Evolutionary conservation across 148 eudicot genomes (phyloP), one percentile per base, ranked within the genome.

Genomic region (Gaultheria prostrata): DNA sequence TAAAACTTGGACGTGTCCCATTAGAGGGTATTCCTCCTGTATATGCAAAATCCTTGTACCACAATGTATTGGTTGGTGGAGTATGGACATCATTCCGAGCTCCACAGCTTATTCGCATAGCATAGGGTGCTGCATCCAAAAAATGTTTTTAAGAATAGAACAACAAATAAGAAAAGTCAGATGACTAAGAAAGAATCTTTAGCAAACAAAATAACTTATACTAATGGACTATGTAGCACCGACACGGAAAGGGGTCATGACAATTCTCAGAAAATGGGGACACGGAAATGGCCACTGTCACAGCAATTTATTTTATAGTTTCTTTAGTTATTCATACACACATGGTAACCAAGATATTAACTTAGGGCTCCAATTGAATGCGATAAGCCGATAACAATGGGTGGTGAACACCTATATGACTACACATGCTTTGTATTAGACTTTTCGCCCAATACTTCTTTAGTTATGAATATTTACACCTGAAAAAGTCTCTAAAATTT

Each of bases 21-120:
- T 97, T 93, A 82, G 87, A 85, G 9, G 94, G 95, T 51, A 92
- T 85, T 24, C 99, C 99, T 59, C 99, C 99, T 3, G 98, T 92
- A 83, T 97, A 97, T 69, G 91, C 95, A 82, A 89, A 91, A 85
- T 97, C 99, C 86, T 94, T 97, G 76, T 88, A 82, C 99, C 99
- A 97, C 13, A 84, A 73, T 57, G 99, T 95, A 82, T 95, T 93
- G 50, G 98, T 90, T 83, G 98, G 98, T 26, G 85, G 53, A 74
- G 92, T 89, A 26, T 72, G 93, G 30, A 97, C 86, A 74, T 95
- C 87, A 10, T 85, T 24, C 81, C 93, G 88, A 50, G 99, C 95
- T 87, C 99, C 99, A 59, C 99, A 97, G 84, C 99, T 97, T 89
- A 97, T 86, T 76, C 99, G 89, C 91, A 95, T 71, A 54, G 92